Base-by-base conservation (phyloP, 2,329 filamentous ascomycete species). In the Colletotrichum acutatum region DNA sequence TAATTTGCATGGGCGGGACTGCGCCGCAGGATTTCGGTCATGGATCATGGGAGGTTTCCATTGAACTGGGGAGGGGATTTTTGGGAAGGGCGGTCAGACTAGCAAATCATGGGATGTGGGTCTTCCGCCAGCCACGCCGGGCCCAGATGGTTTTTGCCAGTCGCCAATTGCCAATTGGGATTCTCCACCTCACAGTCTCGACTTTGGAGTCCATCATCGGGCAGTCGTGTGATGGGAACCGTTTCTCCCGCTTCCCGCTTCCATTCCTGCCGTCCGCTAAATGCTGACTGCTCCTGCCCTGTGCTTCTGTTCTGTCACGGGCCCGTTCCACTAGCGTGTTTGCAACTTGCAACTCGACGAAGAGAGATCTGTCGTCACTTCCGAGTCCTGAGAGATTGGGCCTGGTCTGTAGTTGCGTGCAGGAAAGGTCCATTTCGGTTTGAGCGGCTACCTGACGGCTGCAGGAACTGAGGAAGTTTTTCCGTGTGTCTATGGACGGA, bases 21-120 rank as follows among this genome's bases (percentile, higher is more conserved):
- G 52, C 24, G 52, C 62, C 62, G 52, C 62, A 53, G 32, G 22
- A 54, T 56, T 26, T 42, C 62, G 19, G 52, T 11, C n/a, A 57
- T 32, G 7, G 14, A 57, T 19, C 11, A 32, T 6, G 32, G 32
- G n/a, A n/a, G n/a, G n/a, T n/a, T n/a, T n/a, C n/a, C n/a, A n/a
- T n/a, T n/a, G 16, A 16, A 16, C 60, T 14, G 26, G 34, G 34
- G 34, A n/a, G 34, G 11, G 42, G 19, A 11, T 8, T 49, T n/a
- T 49, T 37, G 54, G 37, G 66, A 70, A 70, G 37, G 71, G 71
- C 67, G 71, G 71, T 73, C 71, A 73, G 71, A 28, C 67, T 73
- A 73, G 56, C 71, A 73, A 65, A 57, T 66, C 54, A 32, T 14
- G 60, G 19, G 42, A n/a, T 49, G 42, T 49, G 19, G 42, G 42